A percentile compares a stretch with the other conserved stretches of the same genome.
phyloP scores from a whole-genome alignment of 257 asterid genomes.

The Salvia splendens region DNA sequence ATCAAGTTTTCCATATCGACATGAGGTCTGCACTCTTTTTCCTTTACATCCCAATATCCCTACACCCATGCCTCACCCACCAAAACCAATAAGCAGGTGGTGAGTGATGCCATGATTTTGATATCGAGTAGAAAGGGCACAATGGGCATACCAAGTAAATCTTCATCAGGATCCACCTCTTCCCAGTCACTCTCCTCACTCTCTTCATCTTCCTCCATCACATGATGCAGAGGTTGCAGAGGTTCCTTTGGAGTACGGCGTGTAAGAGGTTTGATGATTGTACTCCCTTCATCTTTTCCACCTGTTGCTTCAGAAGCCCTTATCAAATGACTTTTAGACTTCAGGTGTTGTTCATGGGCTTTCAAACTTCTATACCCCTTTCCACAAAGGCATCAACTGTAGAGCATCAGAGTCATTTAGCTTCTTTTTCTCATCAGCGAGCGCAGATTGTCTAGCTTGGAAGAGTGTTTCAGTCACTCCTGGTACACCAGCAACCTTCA shows the following conservation, averaged over 20 bases:
- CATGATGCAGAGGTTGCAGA: conserved; percentile 25
- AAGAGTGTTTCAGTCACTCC: conserved; percentile 90
- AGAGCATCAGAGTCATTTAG: conserved; percentile 69
- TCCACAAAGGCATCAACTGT: conserved; percentile 79
- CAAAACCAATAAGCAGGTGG: neutral
- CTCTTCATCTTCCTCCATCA: conserved; percentile 56
- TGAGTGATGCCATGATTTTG: neutral
- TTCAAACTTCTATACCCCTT: conserved; percentile 85
- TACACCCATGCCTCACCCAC: neutral
- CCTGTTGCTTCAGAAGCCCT: conserved; percentile 54
- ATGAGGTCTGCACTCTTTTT: neutral
- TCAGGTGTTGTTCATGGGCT: conserved; percentile 88
- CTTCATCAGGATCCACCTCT: conserved; percentile 75
- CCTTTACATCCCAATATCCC: neutral
- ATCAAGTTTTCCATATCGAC: neutral
- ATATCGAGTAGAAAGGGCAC: conserved; percentile 12
- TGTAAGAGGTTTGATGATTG: conserved; percentile 67
- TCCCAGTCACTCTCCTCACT: conserved; percentile 91
- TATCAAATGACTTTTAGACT: conserved; percentile 71
- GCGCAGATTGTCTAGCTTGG: conserved; percentile 77
- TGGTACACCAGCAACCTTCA: conserved; percentile 95
- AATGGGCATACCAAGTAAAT: conserved; percentile 37
- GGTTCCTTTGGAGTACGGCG: conserved; percentile 52
- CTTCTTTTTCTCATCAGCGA: conserved; percentile 65
- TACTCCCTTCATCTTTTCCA: conserved; percentile 42